Conservation (phyloP, 495 filamentous ascomycete species). For the Glarea lozoyensis region DNA sequence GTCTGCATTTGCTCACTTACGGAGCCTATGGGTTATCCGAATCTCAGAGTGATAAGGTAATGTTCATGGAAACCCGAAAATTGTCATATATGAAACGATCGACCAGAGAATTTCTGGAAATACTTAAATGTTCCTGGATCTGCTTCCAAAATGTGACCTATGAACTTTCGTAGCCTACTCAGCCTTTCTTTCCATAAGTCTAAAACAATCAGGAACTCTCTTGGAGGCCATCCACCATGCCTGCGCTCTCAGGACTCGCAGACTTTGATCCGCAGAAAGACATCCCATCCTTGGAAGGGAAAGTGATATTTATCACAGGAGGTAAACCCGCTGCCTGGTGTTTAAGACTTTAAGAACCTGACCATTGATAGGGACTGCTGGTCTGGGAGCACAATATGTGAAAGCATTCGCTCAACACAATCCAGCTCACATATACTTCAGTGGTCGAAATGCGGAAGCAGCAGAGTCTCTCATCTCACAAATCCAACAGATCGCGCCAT, state of each 20-base stretch:
- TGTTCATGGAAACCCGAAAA: no score
- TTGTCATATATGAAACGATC: no score
- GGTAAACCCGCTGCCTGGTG: slow-evolving; percentile 26
- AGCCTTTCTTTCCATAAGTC: not conserved
- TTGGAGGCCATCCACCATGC: not conserved
- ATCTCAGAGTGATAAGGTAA: no score
- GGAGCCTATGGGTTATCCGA: no score
- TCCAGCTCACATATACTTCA: slow-evolving; percentile 53
- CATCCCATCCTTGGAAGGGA: slow-evolving; percentile 45
- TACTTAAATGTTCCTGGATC: no score
- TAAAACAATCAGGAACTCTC: not conserved
- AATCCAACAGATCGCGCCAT: slow-evolving; percentile 1
- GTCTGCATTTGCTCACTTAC: no score
- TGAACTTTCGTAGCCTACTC: slow-evolving; percentile 1
- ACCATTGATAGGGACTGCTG: slow-evolving; percentile 43
- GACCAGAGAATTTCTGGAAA: no score
- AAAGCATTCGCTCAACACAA: slow-evolving; percentile 50
- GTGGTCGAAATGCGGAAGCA: slow-evolving; percentile 43
- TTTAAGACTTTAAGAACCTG: not conserved
- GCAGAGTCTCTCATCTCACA: slow-evolving; percentile 22
- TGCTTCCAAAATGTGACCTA: no score
- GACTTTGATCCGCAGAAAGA: slow-evolving; percentile 45
- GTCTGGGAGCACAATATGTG: slow-evolving; percentile 55
- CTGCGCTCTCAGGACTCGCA: not conserved
- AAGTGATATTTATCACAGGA: slow-evolving; percentile 55